These are phyloP conservation scores for Metrosideros polymorpha DNA, from an alignment of 441 rosid genomes.

Conservation along the genomic window DNA sequence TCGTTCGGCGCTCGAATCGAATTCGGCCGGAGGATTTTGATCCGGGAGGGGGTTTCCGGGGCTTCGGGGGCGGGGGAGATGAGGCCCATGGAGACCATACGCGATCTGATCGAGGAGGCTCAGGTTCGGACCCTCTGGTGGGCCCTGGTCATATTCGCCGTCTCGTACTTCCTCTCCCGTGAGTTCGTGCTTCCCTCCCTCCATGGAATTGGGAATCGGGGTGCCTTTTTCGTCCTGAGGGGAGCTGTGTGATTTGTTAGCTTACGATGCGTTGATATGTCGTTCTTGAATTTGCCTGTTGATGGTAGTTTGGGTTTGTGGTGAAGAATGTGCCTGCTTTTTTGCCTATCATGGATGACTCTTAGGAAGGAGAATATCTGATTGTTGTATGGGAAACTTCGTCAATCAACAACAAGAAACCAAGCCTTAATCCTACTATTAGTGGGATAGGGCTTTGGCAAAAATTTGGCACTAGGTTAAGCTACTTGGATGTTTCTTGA, in stretches of 20 bases:
- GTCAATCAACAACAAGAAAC: neutral
- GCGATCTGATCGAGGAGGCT: constrained; percentile 96
- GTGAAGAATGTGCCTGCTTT: neutral
- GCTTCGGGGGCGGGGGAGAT: constrained; percentile 5
- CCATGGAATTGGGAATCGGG: neutral
- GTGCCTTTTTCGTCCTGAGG: neutral
- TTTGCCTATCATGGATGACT: neutral
- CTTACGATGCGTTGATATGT: neutral
- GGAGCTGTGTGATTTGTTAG: neutral
- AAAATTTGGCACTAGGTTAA: neutral
- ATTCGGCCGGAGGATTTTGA: neutral
- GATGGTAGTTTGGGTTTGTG: neutral
- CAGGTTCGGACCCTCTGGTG: constrained; percentile 80
- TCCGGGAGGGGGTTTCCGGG: neutral
- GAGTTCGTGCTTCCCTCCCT: constrained; percentile 4
- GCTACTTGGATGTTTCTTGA: neutral
- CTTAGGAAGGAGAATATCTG: neutral
- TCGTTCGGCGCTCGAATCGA: neutral
- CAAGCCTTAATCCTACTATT: neutral
- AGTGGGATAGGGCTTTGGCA: neutral
- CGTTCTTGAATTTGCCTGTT: neutral
- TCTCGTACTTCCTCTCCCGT: constrained; percentile 86
- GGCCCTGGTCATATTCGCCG: constrained; percentile 61
- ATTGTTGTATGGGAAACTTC: neutral
- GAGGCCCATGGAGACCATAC: constrained; percentile 82